Evolutionary conservation across 306 rosid genomes (phyloP), one percentile per base, ranked within the genome.

Genomic region (Trifolium fragiferum): DNA sequence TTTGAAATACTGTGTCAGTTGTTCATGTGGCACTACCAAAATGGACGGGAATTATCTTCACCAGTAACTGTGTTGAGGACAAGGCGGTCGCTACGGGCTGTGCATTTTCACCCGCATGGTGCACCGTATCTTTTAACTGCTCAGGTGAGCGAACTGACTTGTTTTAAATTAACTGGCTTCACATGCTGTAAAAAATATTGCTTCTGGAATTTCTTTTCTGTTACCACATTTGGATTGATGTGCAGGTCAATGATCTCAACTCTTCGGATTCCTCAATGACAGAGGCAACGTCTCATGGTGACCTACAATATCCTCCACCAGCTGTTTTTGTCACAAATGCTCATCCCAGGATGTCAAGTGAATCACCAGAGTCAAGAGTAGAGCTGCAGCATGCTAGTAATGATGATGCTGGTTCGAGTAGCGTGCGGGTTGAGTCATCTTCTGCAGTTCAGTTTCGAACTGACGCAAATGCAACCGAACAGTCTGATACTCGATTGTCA

Each of bases 71-170:
- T 81, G 77, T 46, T 84, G 63, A 81, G 50, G 69, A 84, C 87
- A 65, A 78, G 79, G 76, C 87, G 85, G 32, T 84, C 87, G 43
- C 85, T 84, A 37, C 75, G 85, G 53, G 87, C 85, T 49, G 87
- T 84, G 78, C 87, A 84, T 81, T 84, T 84, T 76, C 87, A 81
- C 66, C 85, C 87, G 6, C 83, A 77, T 78, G 83, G 70, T 1
- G 85, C 85, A 21, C 85, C 87, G 2, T 84, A 47, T 66, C 76
- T 84, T 53, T 74, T 84, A 74, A 84, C 85, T 58, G 87, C 85
- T 43, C 85, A 81, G 83, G 87, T 84, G 51, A 74, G 20, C 74
- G 53, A 81, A 10, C 14, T 38, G 66, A 68, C 67, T 19, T 33
- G 62, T 18, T 15, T 75, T 78, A 66, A 44, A 47, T 80, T 81